A percentile compares a stretch with the other conserved stretches of the same genome.
phyloP scores from a whole-genome alignment of 208 protist genomes.

The Acanthamoeba lenticulata region DNA sequence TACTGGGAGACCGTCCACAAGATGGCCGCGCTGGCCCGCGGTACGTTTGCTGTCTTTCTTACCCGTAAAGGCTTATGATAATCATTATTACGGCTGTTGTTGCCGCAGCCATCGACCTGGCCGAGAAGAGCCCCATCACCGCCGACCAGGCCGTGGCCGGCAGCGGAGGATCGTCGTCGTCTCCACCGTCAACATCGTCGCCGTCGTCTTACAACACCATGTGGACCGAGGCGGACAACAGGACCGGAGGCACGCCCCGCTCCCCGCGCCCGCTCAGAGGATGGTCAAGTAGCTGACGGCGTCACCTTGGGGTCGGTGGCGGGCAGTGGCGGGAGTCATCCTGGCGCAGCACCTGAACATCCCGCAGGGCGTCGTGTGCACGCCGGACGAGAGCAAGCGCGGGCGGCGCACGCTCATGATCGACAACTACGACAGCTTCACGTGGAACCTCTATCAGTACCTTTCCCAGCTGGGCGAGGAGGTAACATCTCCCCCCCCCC shows the following conservation, averaged over 20 bases:
- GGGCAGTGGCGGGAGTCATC: neutral
- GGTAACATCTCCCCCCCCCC: too few species aligned
- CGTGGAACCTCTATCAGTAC: conserved; percentile 85
- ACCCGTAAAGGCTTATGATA: neutral
- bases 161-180: neutral
- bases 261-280: too few species aligned
- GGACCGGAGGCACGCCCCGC: neutral
- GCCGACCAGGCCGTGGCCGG: neutral
- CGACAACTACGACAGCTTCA: conserved; percentile 86
- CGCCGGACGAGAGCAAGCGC: conserved; percentile 11
- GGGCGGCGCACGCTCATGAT: conserved; percentile 74
- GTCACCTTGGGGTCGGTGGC: neutral
- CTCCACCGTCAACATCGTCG: neutral
- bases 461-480: conserved; percentile 71
- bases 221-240: neutral
- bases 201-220: neutral
- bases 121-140: neutral
- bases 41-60: neutral
- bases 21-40: conserved; percentile 47
- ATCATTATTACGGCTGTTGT: neutral
- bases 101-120: conserved; percentile 4
- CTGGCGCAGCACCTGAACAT: neutral
- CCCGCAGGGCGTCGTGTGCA: neutral
- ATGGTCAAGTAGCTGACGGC: too few species aligned
- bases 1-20: conserved; percentile 81